A percentile compares a stretch with the other conserved stretches of the same genome.
These are phyloP conservation scores for Paecilomyces variotii DNA, from an alignment of 2,329 filamentous ascomycete species.

Conservation along the genomic window DNA sequence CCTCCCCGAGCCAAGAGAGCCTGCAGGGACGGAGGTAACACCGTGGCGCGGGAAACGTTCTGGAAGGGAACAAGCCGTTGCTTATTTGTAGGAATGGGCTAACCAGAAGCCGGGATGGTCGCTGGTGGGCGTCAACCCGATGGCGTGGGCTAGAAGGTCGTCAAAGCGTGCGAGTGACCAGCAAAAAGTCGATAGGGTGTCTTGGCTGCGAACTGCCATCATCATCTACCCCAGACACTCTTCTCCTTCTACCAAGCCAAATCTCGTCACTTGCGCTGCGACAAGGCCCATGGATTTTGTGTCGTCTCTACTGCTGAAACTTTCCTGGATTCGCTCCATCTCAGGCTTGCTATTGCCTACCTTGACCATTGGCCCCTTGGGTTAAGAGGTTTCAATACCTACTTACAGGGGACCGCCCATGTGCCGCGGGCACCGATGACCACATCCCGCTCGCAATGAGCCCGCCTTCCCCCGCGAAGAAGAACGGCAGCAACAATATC, in stretches of 20 bases:
- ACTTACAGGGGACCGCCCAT: conserved; percentile 17
- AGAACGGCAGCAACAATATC: conserved; percentile 21
- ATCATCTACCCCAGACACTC: conserved; percentile 1
- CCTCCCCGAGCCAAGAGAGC: not conserved
- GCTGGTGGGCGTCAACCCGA: not conserved
- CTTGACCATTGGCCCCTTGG: not conserved
- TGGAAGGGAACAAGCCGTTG: not conserved
- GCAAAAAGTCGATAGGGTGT: not conserved
- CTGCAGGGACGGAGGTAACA: not conserved
- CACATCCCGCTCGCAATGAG: conserved; percentile 30
- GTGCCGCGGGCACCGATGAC: conserved; percentile 26
- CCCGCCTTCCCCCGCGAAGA: conserved; percentile 29
- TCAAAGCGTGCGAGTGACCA: not conserved
- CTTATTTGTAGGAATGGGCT: not conserved
- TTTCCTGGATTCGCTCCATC: not conserved
- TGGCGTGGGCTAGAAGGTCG: not conserved
- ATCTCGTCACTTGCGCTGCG: not conserved
- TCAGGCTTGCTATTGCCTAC: not conserved
- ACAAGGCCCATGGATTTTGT: not conserved
- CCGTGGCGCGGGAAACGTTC: not conserved
- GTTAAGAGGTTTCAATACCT: not conserved
- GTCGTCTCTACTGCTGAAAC: not conserved
- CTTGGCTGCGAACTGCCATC: not conserved
- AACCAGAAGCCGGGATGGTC: not conserved
- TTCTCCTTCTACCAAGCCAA: not conserved